A percentile compares a stretch with the other conserved stretches of the same genome.
These are phyloP conservation scores for Diaporthe sp. DNA, from an alignment of 2,329 filamentous ascomycete species.

Conservation along the genomic window DNA sequence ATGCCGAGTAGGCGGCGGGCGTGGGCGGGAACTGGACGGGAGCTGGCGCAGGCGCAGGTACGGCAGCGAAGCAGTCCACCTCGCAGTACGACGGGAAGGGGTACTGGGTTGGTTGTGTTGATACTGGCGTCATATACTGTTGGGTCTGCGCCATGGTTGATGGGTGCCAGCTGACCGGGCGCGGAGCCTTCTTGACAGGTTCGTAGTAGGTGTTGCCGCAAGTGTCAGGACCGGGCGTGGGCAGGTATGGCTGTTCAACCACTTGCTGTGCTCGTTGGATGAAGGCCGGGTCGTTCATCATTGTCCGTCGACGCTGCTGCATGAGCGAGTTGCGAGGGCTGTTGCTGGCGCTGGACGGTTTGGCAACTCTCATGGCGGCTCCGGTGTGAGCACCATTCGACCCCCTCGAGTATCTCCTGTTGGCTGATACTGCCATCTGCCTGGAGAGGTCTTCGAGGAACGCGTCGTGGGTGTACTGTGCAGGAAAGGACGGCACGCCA, in stretches of 20 bases:
- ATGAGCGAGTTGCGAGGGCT: slow-evolving; percentile 69
- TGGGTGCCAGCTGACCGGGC: slow-evolving; percentile 83
- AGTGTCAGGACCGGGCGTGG: slow-evolving; percentile 47
- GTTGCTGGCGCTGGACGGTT: slow-evolving; percentile 75
- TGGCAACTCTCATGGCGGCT: slow-evolving; percentile 68
- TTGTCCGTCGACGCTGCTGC: slow-evolving; percentile 64
- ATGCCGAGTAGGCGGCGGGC: slow-evolving; percentile 65
- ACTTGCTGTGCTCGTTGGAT: slow-evolving; percentile 59
- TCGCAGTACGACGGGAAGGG: slow-evolving; percentile 53
- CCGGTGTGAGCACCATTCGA: slow-evolving; percentile 61
- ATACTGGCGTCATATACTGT: slow-evolving; percentile 39
- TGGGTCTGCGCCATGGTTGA: slow-evolving; percentile 58
- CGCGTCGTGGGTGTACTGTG: slow-evolving; percentile 52
- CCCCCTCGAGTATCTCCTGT: slow-evolving; percentile 59
- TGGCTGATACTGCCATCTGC: slow-evolving; percentile 60
- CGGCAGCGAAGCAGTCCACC: slow-evolving; percentile 51
- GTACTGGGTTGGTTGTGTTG: slow-evolving; percentile 49
- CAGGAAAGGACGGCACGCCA: slow-evolving; percentile 40
- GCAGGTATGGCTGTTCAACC: slow-evolving; percentile 54
- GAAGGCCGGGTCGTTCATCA: slow-evolving; percentile 61
- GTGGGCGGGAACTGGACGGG: slow-evolving; percentile 59
- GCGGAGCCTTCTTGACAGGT: slow-evolving; percentile 52
- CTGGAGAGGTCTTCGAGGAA: slow-evolving; percentile 63
- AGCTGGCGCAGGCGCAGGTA: slow-evolving; percentile 48
- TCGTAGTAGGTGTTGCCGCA: slow-evolving; percentile 46